Base-by-base conservation (phyloP, 352 stramenopile species). In the Elongisporangium prolatum region DNA sequence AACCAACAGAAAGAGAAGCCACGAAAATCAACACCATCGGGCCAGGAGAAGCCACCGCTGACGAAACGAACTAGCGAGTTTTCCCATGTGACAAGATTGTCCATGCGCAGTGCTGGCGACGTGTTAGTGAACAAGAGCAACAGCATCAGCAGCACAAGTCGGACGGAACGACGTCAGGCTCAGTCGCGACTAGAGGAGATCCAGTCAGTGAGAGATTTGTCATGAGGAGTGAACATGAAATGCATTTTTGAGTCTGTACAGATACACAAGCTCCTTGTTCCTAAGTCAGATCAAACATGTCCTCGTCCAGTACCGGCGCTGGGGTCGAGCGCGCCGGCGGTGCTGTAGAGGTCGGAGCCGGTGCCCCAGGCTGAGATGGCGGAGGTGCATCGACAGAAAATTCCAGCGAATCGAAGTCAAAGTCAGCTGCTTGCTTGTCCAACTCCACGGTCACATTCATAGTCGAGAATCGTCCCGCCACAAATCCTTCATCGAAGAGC, bases 221-320 rank as follows among this genome's bases (percentile, higher is more conserved):
- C 22, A 54, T 88, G 58, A 76, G 69, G 55, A 67, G 54, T 60
- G 8, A 56, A 6, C 50, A 14, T 37, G 48, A 55, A 28, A 53
- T 17, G 37, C n/a, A 50, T 14, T 49, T 28, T 28, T 37, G 18
- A 34, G 28, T 37, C 18, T 58, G 21, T 50, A 21, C 47, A 47
- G 59, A 22, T 38, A 51, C 22, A n/a, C 20, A 56, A 34, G 49
- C 17, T 24, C 1, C 8, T 11, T 37, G 17, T n/a, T 44, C 21
- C 61, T 82, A 92, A 37, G 83, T 93, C 25, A 93, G 72, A 56
- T 93, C 83, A 47, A 91, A 84, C 57, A 77, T 69, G 47, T 89
- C 83, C 38, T 90, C 83, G 22, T 89, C 72, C 44, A 74, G 57
- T 21, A 57, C 57, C 24, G 63, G 56, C 28, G 54, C 48, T 65